Base-by-base conservation (phyloP, 192 early-diverging fungal species). In the Podila epicladia region DNA sequence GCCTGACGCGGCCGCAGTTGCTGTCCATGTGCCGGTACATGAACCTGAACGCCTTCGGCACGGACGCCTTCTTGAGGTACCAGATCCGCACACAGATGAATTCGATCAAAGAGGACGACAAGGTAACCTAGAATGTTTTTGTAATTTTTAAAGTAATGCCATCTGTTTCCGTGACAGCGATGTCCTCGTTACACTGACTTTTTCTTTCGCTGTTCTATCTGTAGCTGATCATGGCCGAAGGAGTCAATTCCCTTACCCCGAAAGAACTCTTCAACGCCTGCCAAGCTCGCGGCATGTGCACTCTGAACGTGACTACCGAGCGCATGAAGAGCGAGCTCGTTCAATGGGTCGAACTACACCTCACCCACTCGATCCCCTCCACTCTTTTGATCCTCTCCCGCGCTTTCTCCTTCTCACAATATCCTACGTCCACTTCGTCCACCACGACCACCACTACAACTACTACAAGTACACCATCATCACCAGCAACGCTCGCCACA, bases 21-120 rank as follows among this genome's bases (percentile, higher is more conserved):
- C 93, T 95, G 53, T 92, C 91, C 84, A 96, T 98, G 90, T 95
- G 95, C 35, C 89, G 93, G 69, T 98, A 94, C 86, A 95, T 98
- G 95, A 91, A 91, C 71, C 88, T 96, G 68, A 95, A 95, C 57
- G 92, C 94, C 19, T 98, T 97, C 76, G 97, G 97, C 20, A 96
- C 95, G 9, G 97, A 98, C 84, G 90, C 92, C 28, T 96, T 94
- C 69, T 87, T 98, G 60, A 89, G 94, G 58, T 92, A 94, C 84
- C 94, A 93, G 82, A 94, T 98, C 69, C 91, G 94, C 28, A 90
- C 91, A 62, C 88, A 91, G 62, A 92, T 97, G 88, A 83, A 85
- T 29, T 88, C 93, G 65, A 91, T 98, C 65, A 89, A 94, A 45
- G 85, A 88, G 3, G 97, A 98, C 85, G 97, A 98, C 82, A 85